Percentiles rank a stretch among this genome's conserved stretches.
These are phyloP conservation scores for Parascedosporium putredinis DNA, from an alignment of 2,329 filamentous ascomycete genomes.

Conservation along the genomic window DNA sequence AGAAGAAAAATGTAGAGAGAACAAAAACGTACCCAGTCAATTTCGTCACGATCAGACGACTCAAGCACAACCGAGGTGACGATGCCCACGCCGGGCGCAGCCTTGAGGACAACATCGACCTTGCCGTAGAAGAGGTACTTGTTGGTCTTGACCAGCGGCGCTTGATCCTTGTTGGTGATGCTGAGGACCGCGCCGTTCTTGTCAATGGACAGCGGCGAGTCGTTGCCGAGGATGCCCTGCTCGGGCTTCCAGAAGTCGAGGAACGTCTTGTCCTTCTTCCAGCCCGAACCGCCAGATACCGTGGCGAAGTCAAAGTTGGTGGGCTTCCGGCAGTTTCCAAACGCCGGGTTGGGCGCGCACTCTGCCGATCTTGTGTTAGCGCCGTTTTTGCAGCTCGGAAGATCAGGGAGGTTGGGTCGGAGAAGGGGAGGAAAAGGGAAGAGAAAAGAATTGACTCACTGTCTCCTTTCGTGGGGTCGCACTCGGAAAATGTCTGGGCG, in stretches of 20 bases:
- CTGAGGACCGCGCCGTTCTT: conserved; percentile 21
- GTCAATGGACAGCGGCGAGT: conserved; percentile 17
- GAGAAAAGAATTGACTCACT: conserved; percentile 9
- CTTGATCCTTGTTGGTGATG: conserved; percentile 46
- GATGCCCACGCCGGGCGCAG: conserved; percentile 62
- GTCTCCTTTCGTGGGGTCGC: conserved; percentile 32
- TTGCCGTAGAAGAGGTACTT: conserved; percentile 83
- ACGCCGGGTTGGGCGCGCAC: conserved; percentile 56
- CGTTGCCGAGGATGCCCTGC: conserved; percentile 21
- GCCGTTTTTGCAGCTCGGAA: no score
- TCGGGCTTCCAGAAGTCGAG: conserved; percentile 19
- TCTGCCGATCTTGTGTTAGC: conserved; percentile 10
- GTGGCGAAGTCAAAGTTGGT: conserved; percentile 56
- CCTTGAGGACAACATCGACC: conserved; percentile 59
- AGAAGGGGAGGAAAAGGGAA: not conserved
- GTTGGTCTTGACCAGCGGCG: conserved; percentile 53
- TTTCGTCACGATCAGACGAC: conserved; percentile 69
- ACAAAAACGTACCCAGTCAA: conserved; percentile 27
- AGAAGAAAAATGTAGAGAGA: not conserved
- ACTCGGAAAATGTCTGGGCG: conserved; percentile 45
- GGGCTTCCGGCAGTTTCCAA: conserved; percentile 26
- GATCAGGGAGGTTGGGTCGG: not conserved
- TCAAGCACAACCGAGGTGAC: conserved; percentile 68
- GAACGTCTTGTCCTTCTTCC: conserved; percentile 13
- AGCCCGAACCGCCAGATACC: conserved; percentile 34